Evolutionary conservation across 1,139 yeast genomes (phyloP), one percentile per base, ranked within the genome.

Genomic region (Arxiozyma heterogenica): DNA sequence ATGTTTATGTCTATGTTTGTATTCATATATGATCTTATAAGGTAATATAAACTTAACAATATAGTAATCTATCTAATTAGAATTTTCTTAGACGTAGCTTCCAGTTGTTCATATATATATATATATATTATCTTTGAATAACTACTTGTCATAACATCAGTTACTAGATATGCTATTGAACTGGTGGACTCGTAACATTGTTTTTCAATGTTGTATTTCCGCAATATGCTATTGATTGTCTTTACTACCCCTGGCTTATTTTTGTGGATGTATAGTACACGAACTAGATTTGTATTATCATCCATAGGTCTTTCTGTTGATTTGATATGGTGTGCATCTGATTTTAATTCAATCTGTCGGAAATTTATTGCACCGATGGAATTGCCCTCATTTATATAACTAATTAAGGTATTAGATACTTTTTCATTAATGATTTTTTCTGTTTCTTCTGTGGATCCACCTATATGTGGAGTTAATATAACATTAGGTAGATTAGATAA

Each of bases 371-470:
- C 93, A 66, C 97, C 98, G 55, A 80, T 80, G n/a, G 98, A 86
- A 64, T 84, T 79, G 75, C 98, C 98, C 76, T 93, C 98, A 73
- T 91, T 93, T 71, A 93, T 86, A 76, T 90, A 94, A 71, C 88
- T 89, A 61, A 91, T 78, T 68, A 93, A 79, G 38, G 96, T 82
- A 51, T 86, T 78, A 56, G 86, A 90, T 57, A 93, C 99, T 75
- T 93, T 98, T 58, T 91, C 78, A 74, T 98, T 98, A 70, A 93
- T 93, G 51, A 98, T 96, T 57, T 90, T 81, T 79, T 93, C 98
- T 39, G 98, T 98, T 76, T 93, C 99, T 74, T 93, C 98, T 50
- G 99, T 93, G 51, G 98, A 90, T 60, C 98, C 98, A 75, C 99
- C 99, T 65, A 93, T 93, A 70, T 93, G 99, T 43, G 99, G 99